These are phyloP conservation scores for Annulohypoxylon stygium DNA, from an alignment of 495 filamentous ascomycete species.

Conservation along the genomic window DNA sequence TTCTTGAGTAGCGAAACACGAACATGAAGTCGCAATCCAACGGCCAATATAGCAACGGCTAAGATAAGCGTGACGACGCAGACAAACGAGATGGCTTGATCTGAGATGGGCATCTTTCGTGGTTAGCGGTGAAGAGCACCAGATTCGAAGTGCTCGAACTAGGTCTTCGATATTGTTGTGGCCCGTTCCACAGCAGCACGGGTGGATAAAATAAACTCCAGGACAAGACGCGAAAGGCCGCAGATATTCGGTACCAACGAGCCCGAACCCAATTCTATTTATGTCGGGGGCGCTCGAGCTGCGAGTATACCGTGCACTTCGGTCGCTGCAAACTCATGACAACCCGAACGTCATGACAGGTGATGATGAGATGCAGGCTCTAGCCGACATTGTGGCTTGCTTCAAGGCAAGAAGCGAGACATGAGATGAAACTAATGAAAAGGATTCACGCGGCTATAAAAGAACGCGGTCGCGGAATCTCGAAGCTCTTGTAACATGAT, in stretches of 20 bases:
- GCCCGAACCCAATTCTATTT: constrained; percentile 6
- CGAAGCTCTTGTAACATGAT: constrained; percentile 20
- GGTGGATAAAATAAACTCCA: constrained; percentile 14
- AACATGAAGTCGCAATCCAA: constrained; percentile 32
- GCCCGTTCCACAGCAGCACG: not conserved
- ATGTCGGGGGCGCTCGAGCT: constrained; percentile 6
- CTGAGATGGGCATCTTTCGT: constrained; percentile 26
- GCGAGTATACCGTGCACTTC: constrained; percentile 10
- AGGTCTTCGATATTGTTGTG: not conserved
- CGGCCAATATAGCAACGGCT: constrained; percentile 19
- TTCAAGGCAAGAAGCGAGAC: not conserved
- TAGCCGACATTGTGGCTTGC: constrained; percentile 8
- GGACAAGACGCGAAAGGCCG: not conserved
- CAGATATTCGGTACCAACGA: too few relatives aligned
- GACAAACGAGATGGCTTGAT: constrained; percentile 15
- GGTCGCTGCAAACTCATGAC: not conserved
- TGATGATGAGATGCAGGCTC: not conserved
- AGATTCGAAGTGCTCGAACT: not conserved
- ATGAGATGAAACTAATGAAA: constrained; percentile 17
- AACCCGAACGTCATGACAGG: not conserved
- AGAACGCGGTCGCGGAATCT: not conserved
- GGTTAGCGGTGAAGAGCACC: not conserved
- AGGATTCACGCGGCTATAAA: not conserved
- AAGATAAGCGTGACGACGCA: constrained; percentile 30
- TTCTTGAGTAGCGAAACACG: constrained; percentile 29